Base-by-base conservation (phyloP, 2,329 filamentous ascomycete species). In the Teratosphaeria viscida region DNA sequence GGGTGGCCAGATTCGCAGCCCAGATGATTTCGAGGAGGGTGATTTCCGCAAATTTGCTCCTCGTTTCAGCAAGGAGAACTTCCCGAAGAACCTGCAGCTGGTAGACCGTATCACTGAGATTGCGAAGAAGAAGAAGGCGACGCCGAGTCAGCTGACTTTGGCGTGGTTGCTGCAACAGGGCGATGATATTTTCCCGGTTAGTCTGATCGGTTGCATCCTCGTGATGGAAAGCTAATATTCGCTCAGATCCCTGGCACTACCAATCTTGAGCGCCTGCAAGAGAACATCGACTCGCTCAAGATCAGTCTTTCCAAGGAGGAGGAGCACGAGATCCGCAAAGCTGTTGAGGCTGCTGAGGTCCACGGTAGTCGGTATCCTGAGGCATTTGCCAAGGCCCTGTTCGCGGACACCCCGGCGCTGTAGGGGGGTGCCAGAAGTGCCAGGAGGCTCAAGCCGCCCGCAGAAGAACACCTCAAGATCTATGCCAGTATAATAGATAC, bases 81-180 rank as follows among this genome's bases (percentile, higher is more conserved):
- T 84, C 64, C 71, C 69, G 8, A 81, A 81, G 68, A 86, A 86
- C 63, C 61, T 85, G 11, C 72, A 75, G 62, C 68, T 86, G 2
- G 78, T 84, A 2, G 78, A 81, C 35, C 70, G 70, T 19, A 76
- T 87, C 59, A 68, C 72, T 3, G 73, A 67, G 5, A 66, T 86
- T 5, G 83, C 82, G 0, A 72, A 77, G 52, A 75, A 72, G 62
- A 86, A 87, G 71, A 77, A 74, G 3, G 77, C 75, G 54, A 85
- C 84, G 0, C 65, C 82, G 0, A 77, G 76, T 1, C 81, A 89
- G 67, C 68, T 89, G 35, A 80, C 82, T 1, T 74, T 88, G 32
- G 85, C 85, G 0, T 88, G 85, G 84, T 65, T 88, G 59, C 65
- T 85, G 63, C 79, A 79, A 3, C 83, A 87, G 65, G 70, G 70